These are phyloP conservation scores for Escovopsis sp. DNA, from an alignment of 2,329 filamentous ascomycete genomes.

Conservation along the genomic window DNA sequence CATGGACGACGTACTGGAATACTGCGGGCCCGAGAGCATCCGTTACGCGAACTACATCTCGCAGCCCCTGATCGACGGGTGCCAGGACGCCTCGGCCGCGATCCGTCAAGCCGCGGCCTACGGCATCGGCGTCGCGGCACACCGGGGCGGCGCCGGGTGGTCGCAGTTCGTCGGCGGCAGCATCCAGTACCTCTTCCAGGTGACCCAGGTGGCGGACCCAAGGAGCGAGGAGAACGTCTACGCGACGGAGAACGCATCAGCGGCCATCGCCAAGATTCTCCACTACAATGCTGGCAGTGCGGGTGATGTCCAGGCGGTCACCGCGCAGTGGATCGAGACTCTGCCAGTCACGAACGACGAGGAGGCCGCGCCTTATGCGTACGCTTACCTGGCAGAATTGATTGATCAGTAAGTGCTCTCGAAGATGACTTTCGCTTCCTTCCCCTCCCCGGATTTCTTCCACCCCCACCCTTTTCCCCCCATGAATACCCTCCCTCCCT, in stretches of 20 bases:
- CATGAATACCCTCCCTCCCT: too few species aligned
- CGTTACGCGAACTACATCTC: slow-evolving; percentile 77
- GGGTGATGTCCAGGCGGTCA: slow-evolving; percentile 57
- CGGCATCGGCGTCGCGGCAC: slow-evolving; percentile 86
- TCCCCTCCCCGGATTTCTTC: too few species aligned
- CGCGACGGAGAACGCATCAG: slow-evolving; percentile 93
- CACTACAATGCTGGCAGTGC: slow-evolving; percentile 75
- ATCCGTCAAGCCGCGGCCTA: slow-evolving; percentile 95
- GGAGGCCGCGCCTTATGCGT: slow-evolving; percentile 91
- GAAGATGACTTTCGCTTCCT: neutral
- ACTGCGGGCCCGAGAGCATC: slow-evolving; percentile 80
- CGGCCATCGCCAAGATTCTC: slow-evolving; percentile 90
- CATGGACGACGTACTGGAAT: slow-evolving; percentile 94
- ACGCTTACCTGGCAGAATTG: slow-evolving; percentile 77
- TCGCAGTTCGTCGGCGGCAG: slow-evolving; percentile 71
- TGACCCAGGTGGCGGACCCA: slow-evolving; percentile 65
- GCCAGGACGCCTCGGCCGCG: slow-evolving; percentile 71
- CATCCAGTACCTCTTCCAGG: slow-evolving; percentile 70
- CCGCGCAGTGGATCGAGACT: slow-evolving; percentile 78
- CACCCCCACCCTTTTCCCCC: too few species aligned
- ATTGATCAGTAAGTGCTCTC: slow-evolving; percentile 71
- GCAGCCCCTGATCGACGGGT: slow-evolving; percentile 71
- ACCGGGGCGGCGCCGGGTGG: slow-evolving; percentile 79
- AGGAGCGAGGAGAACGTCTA: slow-evolving; percentile 88
- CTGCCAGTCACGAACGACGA: slow-evolving; percentile 89